Percentiles rank a stretch among this genome's conserved stretches.
Conservation (phyloP, 2,329 filamentous ascomycete genomes). For the Triangularia setosa region DNA sequence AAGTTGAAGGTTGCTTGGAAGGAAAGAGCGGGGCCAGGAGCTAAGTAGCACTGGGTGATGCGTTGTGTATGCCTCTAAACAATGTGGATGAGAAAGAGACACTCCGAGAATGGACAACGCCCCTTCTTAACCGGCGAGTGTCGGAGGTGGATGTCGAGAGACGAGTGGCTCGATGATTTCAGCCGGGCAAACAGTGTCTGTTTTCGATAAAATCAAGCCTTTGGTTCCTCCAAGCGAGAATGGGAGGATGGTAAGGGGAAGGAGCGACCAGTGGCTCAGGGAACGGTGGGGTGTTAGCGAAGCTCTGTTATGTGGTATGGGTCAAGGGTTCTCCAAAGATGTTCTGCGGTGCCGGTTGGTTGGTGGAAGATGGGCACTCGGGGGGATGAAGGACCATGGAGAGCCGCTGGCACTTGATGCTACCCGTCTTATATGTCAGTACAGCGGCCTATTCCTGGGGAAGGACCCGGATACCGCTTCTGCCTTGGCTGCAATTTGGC, state of each 20-base stretch:
- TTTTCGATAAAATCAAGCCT: slow-evolving; percentile 20
- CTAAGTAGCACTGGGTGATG: slow-evolving; percentile 6
- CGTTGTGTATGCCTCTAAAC: slow-evolving; percentile 17
- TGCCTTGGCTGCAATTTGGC: slow-evolving; percentile 9
- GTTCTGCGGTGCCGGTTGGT: slow-evolving; percentile 21
- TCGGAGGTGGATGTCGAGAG: slow-evolving; percentile 21
- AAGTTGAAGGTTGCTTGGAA: slow-evolving; percentile 2
- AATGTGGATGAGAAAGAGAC: slow-evolving; percentile 8
- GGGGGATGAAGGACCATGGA: slow-evolving; percentile 12
- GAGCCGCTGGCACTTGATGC: slow-evolving; percentile 21
- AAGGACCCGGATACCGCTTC: slow-evolving; percentile 15
- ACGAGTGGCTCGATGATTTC: slow-evolving; percentile 26
- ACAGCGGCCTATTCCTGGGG: slow-evolving; percentile 15
- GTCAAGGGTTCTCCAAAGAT: slow-evolving; percentile 26
- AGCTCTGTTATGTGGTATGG: slow-evolving; percentile 29
- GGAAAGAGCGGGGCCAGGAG: slow-evolving; percentile 4
- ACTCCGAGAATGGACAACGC: neutral
- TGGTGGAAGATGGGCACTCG: slow-evolving; percentile 17
- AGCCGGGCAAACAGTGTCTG: slow-evolving; percentile 22
- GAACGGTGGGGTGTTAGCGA: slow-evolving; percentile 27
- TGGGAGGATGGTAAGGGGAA: slow-evolving; percentile 21
- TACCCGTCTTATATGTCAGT: slow-evolving; percentile 27
- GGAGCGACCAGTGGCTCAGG: slow-evolving; percentile 20
- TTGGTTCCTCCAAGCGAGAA: slow-evolving; percentile 23
- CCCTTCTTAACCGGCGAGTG: slow-evolving; percentile 23